Evolutionary conservation across 2,329 filamentous ascomycete species (phyloP).

Genomic region (Alternaria longipes): DNA sequence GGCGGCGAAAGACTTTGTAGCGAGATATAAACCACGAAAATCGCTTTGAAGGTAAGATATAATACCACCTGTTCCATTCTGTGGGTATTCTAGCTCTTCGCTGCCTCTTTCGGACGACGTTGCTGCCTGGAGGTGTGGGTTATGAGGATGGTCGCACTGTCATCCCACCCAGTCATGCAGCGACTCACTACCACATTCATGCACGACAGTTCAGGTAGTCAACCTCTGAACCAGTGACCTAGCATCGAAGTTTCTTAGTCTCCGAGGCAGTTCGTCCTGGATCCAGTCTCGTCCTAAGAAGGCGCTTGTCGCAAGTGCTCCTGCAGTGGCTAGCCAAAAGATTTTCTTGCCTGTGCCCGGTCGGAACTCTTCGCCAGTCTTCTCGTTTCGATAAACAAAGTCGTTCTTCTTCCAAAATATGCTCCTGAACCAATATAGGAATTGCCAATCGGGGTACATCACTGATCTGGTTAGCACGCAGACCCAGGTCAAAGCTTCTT

Average conservation of each 20-base stretch:
- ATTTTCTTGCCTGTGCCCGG: slow-evolving; percentile 21
- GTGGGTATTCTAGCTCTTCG: neutral
- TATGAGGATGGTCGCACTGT: neutral
- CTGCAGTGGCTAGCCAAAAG: slow-evolving; percentile 15
- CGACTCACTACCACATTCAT: neutral
- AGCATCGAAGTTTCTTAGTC: slow-evolving; percentile 20
- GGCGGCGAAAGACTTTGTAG: neutral
- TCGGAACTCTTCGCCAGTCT: slow-evolving; percentile 29
- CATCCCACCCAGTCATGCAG: neutral
- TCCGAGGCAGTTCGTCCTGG: slow-evolving; percentile 19
- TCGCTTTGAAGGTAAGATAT: neutral
- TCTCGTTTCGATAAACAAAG: slow-evolving; percentile 46
- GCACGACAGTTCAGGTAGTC: neutral
- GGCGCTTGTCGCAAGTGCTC: slow-evolving; percentile 19
- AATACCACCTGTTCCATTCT: neutral
- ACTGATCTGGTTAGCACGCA: slow-evolving; percentile 26
- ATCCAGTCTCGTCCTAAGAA: slow-evolving; percentile 29
- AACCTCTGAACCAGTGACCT: slow-evolving; percentile 10
- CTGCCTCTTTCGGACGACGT: neutral
- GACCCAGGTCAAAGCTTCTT: neutral
- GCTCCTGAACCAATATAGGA: slow-evolving; percentile 59
- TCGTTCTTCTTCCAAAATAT: slow-evolving; percentile 56
- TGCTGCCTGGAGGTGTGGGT: neutral
- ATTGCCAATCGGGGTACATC: slow-evolving; percentile 64
- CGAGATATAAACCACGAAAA: neutral